A percentile compares a stretch with the other conserved stretches of the same genome.
These are phyloP conservation scores for Candida albicans DNA, from an alignment of 1,139 yeast species.

Conservation along the genomic window DNA sequence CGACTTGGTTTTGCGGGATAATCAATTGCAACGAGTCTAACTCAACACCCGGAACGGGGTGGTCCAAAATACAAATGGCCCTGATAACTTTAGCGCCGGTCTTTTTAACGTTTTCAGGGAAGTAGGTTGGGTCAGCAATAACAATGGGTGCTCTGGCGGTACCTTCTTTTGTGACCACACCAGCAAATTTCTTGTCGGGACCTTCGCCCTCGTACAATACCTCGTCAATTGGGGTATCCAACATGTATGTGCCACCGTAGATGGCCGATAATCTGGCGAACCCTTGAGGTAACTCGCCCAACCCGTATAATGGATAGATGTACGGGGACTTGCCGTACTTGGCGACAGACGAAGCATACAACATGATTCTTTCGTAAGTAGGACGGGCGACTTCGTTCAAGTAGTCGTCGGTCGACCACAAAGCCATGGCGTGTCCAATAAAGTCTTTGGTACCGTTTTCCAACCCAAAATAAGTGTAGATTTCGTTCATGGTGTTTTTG, in stretches of 20 bases:
- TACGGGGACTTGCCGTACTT: slow-evolving; percentile 96
- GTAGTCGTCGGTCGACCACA: slow-evolving; percentile 92
- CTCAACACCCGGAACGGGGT: slow-evolving; percentile 84
- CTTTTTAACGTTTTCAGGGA: slow-evolving; percentile 85
- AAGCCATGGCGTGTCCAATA: slow-evolving; percentile 98
- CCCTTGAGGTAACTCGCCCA: slow-evolving; percentile 98
- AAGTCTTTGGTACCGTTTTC: slow-evolving; percentile 94
- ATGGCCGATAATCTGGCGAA: slow-evolving; percentile 96
- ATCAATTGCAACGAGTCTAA: slow-evolving; percentile 91
- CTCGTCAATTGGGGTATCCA: slow-evolving; percentile 94
- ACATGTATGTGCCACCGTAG: slow-evolving; percentile 98
- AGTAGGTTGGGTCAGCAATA: slow-evolving; percentile 97
- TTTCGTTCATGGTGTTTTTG: slow-evolving; percentile 87
- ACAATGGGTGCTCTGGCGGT: slow-evolving; percentile 89
- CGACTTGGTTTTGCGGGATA: slow-evolving; percentile 94
- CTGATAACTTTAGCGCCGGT: slow-evolving; percentile 88
- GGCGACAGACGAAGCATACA: slow-evolving; percentile 89
- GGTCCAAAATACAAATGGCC: slow-evolving; percentile 91
- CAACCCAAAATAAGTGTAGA: slow-evolving; percentile 84
- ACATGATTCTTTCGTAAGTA: slow-evolving; percentile 79
- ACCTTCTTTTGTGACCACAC: slow-evolving; percentile 90
- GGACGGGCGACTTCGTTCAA: slow-evolving; percentile 89
- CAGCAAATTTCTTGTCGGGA: slow-evolving; percentile 66
- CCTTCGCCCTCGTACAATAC: slow-evolving; percentile 54
- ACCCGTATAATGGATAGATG: slow-evolving; percentile 91